Evolutionary conservation across 306 rosid species (phyloP), one percentile per base, ranked within the genome.

Genomic region (Chamaecrista fasciculata): DNA sequence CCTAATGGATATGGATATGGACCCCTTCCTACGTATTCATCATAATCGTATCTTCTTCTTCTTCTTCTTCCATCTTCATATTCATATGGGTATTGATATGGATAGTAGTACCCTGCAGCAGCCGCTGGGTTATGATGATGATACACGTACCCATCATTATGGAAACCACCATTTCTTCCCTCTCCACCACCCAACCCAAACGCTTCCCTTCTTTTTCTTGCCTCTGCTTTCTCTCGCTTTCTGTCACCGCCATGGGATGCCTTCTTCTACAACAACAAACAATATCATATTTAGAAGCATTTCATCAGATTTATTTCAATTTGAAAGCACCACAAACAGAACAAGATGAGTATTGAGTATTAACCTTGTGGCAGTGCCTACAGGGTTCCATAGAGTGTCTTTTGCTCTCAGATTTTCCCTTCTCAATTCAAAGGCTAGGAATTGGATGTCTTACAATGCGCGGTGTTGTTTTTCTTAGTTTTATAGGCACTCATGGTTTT

Each of bases 201-300:
- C n/a, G n/a, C n/a, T n/a, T n/a, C n/a, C n/a, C n/a, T n/a, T n/a
- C n/a, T n/a, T n/a, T 59, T 59, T 33, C 44, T 59, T 11, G 28
- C 28, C n/a, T 18, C 26, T 59, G 65, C 25, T 19, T 39, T 39
- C 34, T 40, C 67, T 39, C 36, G 67, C 47, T 62, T 62, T 40
- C 51, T 62, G 31, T 62, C 33, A 62, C 28, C 33, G 0, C 1
- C 21, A 21, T 21, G 50, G 36, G 51, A 37, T 10, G 66, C 12
- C 12, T 62, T 62, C 67, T 39, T 62, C 67, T 39, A 40, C 14
- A 62, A 12, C 14, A 8, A 6, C 24, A 57, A 5, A 57, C 2
- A 39, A 36, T 5, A 6, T 20, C 44, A 18, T 16, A 59, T 3
- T 31, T 2, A 16, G 26, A 34, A 34, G 10, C 23, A 6, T 47